A percentile compares a stretch with the other conserved stretches of the same genome.
These are phyloP conservation scores for Bacterosira constricta DNA, from an alignment of 108 stramenopile genomes.

Conservation along the genomic window DNA sequence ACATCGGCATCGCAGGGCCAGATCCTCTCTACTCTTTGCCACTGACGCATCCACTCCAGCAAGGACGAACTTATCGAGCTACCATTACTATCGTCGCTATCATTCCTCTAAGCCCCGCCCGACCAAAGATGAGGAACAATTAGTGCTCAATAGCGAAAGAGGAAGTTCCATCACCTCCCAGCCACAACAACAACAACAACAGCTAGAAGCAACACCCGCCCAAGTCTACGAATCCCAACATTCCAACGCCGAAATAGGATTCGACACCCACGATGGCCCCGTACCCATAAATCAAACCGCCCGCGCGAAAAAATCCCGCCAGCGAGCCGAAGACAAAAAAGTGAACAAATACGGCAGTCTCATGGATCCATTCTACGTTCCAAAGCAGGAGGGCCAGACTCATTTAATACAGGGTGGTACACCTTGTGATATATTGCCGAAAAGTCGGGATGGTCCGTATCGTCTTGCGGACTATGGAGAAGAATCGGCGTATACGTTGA, in stretches of 20 bases:
- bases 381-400: conserved; percentile 31
- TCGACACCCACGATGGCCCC: conserved; percentile 36
- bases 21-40: too few relatives aligned
- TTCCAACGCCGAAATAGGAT: conserved; percentile 12
- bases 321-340: neutral
- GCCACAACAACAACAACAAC: too few relatives aligned
- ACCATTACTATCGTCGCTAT: too few relatives aligned
- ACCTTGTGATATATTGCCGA: conserved; percentile 59
- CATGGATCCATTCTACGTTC: conserved; percentile 48
- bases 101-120: too few relatives aligned
- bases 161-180: too few relatives aligned
- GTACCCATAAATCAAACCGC: conserved; percentile 29
- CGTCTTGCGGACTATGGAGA: conserved; percentile 75
- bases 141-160: too few relatives aligned
- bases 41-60: too few relatives aligned
- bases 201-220: conserved; percentile 11
- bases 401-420: conserved; percentile 66
- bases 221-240: conserved; percentile 28
- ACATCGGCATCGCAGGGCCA: too few relatives aligned
- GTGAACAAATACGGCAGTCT: conserved; percentile 14
- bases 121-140: too few relatives aligned
- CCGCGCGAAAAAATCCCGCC: neutral
- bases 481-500: conserved; percentile 74
- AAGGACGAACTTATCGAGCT: too few relatives aligned
- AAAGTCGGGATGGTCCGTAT: conserved; percentile 38